Conservation (phyloP, 2,329 filamentous ascomycete genomes). For the Passalora sequoiae region DNA sequence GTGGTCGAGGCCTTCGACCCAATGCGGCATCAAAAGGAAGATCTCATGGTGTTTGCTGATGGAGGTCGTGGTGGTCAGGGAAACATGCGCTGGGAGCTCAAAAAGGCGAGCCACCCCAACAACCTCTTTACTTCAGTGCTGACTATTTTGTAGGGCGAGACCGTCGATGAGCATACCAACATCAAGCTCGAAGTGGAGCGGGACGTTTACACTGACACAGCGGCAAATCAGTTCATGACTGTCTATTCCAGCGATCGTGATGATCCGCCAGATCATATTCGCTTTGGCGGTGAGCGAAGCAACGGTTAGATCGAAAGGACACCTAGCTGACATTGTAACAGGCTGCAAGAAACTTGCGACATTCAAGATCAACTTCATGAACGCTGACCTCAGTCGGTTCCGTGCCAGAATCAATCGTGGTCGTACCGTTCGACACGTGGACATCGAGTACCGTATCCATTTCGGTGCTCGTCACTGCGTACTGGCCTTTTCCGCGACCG, state of each 20-base stretch:
- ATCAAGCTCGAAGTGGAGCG: constrained; percentile 1
- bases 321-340: neutral
- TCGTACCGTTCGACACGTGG: neutral
- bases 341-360: constrained; percentile 6
- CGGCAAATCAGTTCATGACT: neutral
- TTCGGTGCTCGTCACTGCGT: neutral
- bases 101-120: neutral
- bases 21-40: constrained; percentile 1
- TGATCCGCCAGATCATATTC: constrained; percentile 4
- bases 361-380: constrained; percentile 5
- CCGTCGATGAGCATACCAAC: constrained; percentile 12
- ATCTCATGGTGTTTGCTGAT: neutral
- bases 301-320: neutral
- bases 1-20: constrained; percentile 5
- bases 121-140: neutral
- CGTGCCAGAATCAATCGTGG: neutral
- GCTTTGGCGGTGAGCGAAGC: constrained; percentile 1
- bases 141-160: constrained; percentile 6
- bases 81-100: constrained; percentile 10
- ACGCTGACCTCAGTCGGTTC: constrained; percentile 3
- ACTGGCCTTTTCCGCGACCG: neutral
- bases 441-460: neutral
- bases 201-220: neutral
- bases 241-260: constrained; percentile 9
- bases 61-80: neutral